Evolutionary conservation across 73 alveolate species (phyloP), one percentile per base, ranked within the genome.

Genomic region (Symbiodinium natans): DNA sequence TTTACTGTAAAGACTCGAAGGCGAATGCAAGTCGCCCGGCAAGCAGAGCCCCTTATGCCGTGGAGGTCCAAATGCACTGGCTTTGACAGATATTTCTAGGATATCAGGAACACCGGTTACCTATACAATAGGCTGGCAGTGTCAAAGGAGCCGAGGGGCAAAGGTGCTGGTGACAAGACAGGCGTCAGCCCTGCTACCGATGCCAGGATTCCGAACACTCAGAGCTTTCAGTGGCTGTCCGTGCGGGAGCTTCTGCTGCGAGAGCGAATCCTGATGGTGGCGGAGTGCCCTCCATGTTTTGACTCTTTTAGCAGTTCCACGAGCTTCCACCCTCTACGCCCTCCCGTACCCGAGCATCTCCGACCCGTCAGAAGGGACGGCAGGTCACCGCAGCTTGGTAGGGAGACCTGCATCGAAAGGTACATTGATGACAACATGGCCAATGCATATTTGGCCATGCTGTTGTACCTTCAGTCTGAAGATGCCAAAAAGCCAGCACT

Each of bases 361-460:
- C n/a, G n/a, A n/a, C n/a, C n/a, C n/a, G n/a, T n/a, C n/a, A n/a
- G n/a, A n/a, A n/a, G n/a, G n/a, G n/a, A n/a, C n/a, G n/a, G n/a
- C n/a, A n/a, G n/a, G n/a, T n/a, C n/a, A n/a, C n/a, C n/a, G n/a
- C n/a, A n/a, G n/a, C n/a, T n/a, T n/a, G n/a, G n/a, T n/a, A n/a
- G n/a, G n/a, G n/a, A n/a, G n/a, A n/a, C n/a, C n/a, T n/a, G n/a
- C n/a, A 11, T 34, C 41, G 40, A 29, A 59, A 86, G 94, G 86
- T 88, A 88, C 73, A 88, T 88, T 1, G 95, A 88, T 23, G 95
- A 88, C 41, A 92, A 36, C 77, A 74, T 92, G 87, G 98, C 98
- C 48, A 92, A 92, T 27, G 98, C 98, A 19, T 92, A 92, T 54
- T 34, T 92, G 48, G 98, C 98, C n/a, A 92, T 92, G 98, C 89